Evolutionary conservation across 768 basidiomycete genomes (phyloP), one percentile per base, ranked within the genome.

Genomic region (Calvatia gigantea): DNA sequence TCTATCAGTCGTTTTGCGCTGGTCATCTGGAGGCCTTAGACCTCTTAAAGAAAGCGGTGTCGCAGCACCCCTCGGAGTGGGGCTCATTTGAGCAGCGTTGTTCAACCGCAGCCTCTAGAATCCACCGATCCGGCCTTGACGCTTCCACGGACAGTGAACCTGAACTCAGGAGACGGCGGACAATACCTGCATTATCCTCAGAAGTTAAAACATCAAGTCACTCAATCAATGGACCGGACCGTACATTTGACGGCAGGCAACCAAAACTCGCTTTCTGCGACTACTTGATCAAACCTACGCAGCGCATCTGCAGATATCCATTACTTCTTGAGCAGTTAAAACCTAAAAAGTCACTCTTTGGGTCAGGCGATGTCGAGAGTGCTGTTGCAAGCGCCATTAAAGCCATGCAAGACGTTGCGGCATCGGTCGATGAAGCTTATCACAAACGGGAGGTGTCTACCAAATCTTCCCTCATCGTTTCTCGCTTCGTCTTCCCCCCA

Each of bases 241-340:
- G 62, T 47, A 62, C 67, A 21, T 28, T 60, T 5, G 65, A 42
- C 57, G n/a, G 38, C 50, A 19, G 60, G 64, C 43, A 62, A 63
- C 4, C 68, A 73, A 11, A 80, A 81, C 19, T 90, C 33, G 77
- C 78, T 55, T 84, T 90, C 68, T 73, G 83, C 61, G 96, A 98
- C 72, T 94, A 94, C 66, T 80, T 98, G 73, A 98, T 99, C 73
- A 94, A 94, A 70, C 96, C 96, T n/a, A 81, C 98, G 14, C 96
- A 99, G 70, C 78, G 94, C 48, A 88, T 99, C 47, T 98, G 95
- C 80, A 91, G 87, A 62, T 99, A 99, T 66, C 93, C 94, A 15
- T 79, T 98, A 48, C 79, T 99, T 7, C 81, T 99, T 42, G 86
- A 85, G 55, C 85, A 89, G 62, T 79, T 97, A 32, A 69, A 70